These are phyloP conservation scores for Microascus cirrosus DNA, from an alignment of 2,329 filamentous ascomycete species.

Conservation along the genomic window DNA sequence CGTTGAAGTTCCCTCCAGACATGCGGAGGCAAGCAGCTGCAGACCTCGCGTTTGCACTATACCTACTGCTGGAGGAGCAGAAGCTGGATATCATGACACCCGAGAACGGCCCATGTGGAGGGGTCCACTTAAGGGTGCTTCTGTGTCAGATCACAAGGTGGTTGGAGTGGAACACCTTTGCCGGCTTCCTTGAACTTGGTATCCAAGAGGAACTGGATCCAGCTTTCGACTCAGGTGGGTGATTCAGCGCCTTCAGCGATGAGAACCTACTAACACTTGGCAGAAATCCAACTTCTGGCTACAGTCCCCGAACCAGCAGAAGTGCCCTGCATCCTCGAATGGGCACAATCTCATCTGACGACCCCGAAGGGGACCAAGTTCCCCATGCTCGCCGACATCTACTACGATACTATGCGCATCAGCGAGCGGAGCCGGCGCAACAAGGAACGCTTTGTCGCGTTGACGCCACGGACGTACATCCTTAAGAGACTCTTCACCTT, in stretches of 20 bases:
- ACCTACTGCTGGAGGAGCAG: conserved; percentile 80
- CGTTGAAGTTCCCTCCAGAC: conserved; percentile 36
- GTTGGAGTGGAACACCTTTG: conserved; percentile 57
- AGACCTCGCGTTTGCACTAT: conserved; percentile 64
- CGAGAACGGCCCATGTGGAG: conserved; percentile 29
- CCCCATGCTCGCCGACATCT: conserved; percentile 32
- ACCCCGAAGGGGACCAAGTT: conserved; percentile 23
- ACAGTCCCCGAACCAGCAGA: conserved; percentile 17
- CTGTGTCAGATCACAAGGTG: conserved; percentile 73
- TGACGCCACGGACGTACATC: conserved; percentile 58
- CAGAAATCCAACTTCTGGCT: conserved; percentile 16
- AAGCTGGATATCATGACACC: conserved; percentile 59
- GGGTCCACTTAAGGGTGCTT: conserved; percentile 53
- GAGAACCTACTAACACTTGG: conserved; percentile 1
- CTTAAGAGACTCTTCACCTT: conserved; percentile 57
- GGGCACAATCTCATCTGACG: conserved; percentile 38
- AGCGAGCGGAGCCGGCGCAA: conserved; percentile 21
- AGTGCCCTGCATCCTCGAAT: conserved; percentile 31
- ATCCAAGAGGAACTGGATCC: conserved; percentile 35
- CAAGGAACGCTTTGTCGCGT: conserved; percentile 28
- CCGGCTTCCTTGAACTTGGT: conserved; percentile 37
- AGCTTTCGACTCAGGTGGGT: conserved; percentile 26
- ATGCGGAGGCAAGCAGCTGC: conserved; percentile 49
- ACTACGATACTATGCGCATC: conserved; percentile 24
- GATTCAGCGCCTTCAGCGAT: neutral